Conservation (phyloP, 352 stramenopile species). For the Globisporangium radiosum region DNA sequence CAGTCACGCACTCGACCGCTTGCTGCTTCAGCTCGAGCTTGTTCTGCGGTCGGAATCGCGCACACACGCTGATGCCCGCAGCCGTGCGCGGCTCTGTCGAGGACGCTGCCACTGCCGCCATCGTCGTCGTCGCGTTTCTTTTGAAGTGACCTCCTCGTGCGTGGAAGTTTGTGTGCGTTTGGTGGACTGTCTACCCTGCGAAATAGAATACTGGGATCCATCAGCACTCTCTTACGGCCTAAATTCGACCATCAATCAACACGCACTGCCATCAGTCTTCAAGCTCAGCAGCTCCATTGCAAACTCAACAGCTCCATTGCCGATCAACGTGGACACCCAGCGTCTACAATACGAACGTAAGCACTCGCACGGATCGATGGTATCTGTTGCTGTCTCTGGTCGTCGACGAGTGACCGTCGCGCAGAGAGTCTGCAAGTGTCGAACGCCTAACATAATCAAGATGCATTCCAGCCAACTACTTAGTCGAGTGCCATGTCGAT, state of each 20-base stretch:
- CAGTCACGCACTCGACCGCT: constrained; percentile 44
- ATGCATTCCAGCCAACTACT: neutral
- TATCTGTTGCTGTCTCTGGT: neutral
- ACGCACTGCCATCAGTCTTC: too few relatives aligned
- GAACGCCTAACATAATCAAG: too few relatives aligned
- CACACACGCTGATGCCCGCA: constrained; percentile 62
- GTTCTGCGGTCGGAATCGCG: constrained; percentile 72
- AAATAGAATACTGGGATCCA: neutral
- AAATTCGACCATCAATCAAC: too few relatives aligned
- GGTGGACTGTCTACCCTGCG: neutral
- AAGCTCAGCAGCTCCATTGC: too few relatives aligned
- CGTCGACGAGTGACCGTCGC: too few relatives aligned
- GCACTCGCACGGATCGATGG: too few relatives aligned
- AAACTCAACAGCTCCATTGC: too few relatives aligned
- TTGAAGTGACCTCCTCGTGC: neutral
- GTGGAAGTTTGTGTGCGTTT: neutral
- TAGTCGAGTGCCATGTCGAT: neutral
- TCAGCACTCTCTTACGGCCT: too few relatives aligned
- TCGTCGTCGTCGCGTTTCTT: neutral
- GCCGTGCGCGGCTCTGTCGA: neutral
- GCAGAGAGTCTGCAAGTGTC: too few relatives aligned
- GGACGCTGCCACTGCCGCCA: neutral
- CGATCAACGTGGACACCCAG: too few relatives aligned
- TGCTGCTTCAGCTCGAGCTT: constrained; percentile 68
- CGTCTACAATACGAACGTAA: too few relatives aligned